Conservation (phyloP, 2,329 filamentous ascomycete species). For the Zasmidium cellare region DNA sequence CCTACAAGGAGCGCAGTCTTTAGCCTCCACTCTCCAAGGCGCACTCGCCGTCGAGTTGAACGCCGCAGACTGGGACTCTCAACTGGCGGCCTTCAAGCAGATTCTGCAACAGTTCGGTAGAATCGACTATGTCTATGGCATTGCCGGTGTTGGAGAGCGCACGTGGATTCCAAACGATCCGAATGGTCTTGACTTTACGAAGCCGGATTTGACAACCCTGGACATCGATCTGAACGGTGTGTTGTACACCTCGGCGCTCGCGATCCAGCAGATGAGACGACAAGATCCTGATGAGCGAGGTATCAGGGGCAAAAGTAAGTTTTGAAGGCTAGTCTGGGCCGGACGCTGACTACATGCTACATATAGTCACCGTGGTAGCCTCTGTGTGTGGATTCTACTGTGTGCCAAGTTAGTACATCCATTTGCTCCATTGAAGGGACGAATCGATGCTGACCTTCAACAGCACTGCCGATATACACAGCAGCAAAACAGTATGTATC, state of each 20-base stretch:
- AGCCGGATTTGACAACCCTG: constrained; percentile 41
- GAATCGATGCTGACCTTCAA: background rate
- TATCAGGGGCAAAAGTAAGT: constrained; percentile 41
- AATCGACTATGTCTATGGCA: constrained; percentile 43
- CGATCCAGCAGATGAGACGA: constrained; percentile 46
- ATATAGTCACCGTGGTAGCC: constrained; percentile 32
- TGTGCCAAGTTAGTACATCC: constrained; percentile 34
- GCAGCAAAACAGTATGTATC: constrained; percentile 40
- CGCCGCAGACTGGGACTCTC: constrained; percentile 39
- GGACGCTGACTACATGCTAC: background rate
- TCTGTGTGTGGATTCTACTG: constrained; percentile 47
- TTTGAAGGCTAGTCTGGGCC: background rate
- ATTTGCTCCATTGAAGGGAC: background rate
- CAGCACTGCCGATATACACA: constrained; percentile 44
- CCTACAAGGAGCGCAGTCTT: constrained; percentile 26
- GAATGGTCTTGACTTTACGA: constrained; percentile 32
- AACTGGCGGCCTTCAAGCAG: constrained; percentile 38
- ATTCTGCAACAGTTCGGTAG: constrained; percentile 35
- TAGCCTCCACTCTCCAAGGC: constrained; percentile 26
- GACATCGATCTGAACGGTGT: constrained; percentile 45
- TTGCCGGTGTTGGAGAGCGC: constrained; percentile 42
- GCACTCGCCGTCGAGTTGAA: constrained; percentile 31
- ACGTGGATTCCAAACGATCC: constrained; percentile 35
- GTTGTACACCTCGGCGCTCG: constrained; percentile 44
- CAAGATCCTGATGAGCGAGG: constrained; percentile 37